Evolutionary conservation across 495 filamentous ascomycete genomes (phyloP).

Genomic region (Daldinia childiae): DNA sequence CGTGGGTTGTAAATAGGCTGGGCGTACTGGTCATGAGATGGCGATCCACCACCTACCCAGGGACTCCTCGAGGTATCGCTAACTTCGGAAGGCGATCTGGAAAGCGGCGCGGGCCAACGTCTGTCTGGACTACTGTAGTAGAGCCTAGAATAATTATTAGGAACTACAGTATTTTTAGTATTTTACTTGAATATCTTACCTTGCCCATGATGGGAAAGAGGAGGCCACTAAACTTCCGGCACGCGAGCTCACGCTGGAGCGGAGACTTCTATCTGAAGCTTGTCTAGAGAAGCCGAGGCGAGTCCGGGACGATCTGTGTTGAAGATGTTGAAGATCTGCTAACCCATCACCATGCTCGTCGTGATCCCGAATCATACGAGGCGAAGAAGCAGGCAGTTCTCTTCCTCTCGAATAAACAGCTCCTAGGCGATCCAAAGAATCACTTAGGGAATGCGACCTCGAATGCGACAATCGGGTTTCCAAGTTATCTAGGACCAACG

Average conservation of each 20-base stretch:
- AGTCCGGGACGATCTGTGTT: conserved; percentile 55
- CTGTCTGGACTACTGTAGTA: conserved; percentile 66
- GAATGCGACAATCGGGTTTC: conserved; percentile 48
- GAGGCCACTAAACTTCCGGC: conserved; percentile 63
- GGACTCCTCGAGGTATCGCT: conserved; percentile 54
- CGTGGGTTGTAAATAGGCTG: conserved; percentile 62
- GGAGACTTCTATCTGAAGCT: conserved; percentile 57
- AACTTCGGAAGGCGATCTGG: conserved; percentile 51
- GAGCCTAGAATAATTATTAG: conserved; percentile 45
- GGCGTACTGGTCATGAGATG: conserved; percentile 59
- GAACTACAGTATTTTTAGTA: neutral
- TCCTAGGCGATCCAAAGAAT: conserved; percentile 53
- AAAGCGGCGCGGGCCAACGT: conserved; percentile 54
- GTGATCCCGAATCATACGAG: conserved; percentile 57
- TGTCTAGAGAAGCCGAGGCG: conserved; percentile 56
- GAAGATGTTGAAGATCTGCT: conserved; percentile 58
- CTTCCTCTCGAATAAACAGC: conserved; percentile 49
- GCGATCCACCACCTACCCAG: conserved; percentile 51
- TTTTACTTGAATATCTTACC: conserved; percentile 44
- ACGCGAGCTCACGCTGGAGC: conserved; percentile 59
- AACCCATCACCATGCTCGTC: conserved; percentile 66
- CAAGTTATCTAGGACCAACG: conserved; percentile 48
- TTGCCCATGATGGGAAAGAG: conserved; percentile 72
- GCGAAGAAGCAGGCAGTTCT: conserved; percentile 38
- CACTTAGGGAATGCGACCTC: conserved; percentile 50